Evolutionary conservation across 176 grass and related monocot species (phyloP).

Genomic region (Oryza punctata): DNA sequence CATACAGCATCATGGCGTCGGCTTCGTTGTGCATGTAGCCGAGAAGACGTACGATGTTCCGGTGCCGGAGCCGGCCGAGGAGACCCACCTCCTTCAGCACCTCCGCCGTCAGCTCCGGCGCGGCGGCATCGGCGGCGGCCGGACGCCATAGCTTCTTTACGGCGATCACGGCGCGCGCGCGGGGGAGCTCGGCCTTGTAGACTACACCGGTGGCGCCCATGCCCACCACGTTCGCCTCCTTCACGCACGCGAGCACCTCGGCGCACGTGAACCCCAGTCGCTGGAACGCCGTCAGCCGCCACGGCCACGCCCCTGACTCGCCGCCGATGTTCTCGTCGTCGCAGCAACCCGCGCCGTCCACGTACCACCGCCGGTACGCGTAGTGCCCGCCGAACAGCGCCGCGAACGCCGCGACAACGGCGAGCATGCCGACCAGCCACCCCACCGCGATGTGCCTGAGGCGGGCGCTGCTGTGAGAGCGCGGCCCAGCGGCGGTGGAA

Average conservation of each 20-base stretch:
- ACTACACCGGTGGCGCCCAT: slow-evolving; percentile 92
- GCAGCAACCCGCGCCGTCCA: slow-evolving; percentile 41
- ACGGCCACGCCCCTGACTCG: slow-evolving; percentile 57
- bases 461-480: slow-evolving; percentile 36
- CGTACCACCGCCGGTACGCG: slow-evolving; percentile 71
- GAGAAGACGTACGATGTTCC: slow-evolving; percentile 89
- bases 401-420: slow-evolving; percentile 35
- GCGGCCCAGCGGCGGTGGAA: slow-evolving; percentile 14
- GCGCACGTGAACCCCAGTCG: slow-evolving; percentile 70
- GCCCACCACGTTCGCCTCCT: slow-evolving; percentile 92
- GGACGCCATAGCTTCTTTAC: slow-evolving; percentile 93
- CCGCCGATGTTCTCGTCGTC: slow-evolving; percentile 31
- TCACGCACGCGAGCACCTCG: slow-evolving; percentile 83
- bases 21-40: slow-evolving; percentile 78
- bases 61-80: slow-evolving; percentile 75
- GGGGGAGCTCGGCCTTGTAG: slow-evolving; percentile 77
- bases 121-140: background rate
- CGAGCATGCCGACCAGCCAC: slow-evolving; percentile 62
- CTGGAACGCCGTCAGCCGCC: slow-evolving; percentile 87
- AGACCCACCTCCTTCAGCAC: slow-evolving; percentile 73
- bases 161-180: slow-evolving; percentile 55
- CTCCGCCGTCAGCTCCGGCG: slow-evolving; percentile 36
- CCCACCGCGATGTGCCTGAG: slow-evolving; percentile 52
- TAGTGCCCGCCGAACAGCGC: slow-evolving; percentile 56
- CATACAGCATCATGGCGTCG: slow-evolving; percentile 94